These are phyloP conservation scores for Blastobotrys indianensis DNA, from an alignment of 1,139 yeast genomes.

Conservation along the genomic window DNA sequence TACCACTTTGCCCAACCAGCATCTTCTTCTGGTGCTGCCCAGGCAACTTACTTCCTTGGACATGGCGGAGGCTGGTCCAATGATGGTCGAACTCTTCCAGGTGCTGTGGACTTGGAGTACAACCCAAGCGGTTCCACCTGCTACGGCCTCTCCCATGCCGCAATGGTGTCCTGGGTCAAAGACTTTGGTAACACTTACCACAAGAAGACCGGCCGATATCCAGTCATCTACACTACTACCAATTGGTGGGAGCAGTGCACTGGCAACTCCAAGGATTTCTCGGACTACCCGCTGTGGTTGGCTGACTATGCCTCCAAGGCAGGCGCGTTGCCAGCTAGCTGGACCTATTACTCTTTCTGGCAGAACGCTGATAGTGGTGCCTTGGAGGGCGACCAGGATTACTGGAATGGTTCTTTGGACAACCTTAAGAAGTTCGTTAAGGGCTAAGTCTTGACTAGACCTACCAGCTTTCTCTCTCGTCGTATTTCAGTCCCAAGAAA, in stretches of 20 bases:
- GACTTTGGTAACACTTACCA: slow-evolving; percentile 1
- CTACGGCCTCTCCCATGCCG: slow-evolving; percentile 1
- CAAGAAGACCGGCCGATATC: slow-evolving; percentile 1
- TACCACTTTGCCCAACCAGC: slow-evolving; percentile 6
- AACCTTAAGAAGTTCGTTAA: slow-evolving; percentile 1
- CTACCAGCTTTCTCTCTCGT: too few relatives aligned
- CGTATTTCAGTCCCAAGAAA: too few relatives aligned
- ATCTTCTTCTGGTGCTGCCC: not conserved
- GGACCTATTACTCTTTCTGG: slow-evolving; percentile 3
- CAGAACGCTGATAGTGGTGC: slow-evolving; percentile 1
- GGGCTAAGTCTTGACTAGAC: not conserved
- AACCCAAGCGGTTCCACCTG: slow-evolving; percentile 1
- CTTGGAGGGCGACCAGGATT: slow-evolving; percentile 2
- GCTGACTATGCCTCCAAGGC: slow-evolving; percentile 1
- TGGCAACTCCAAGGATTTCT: not conserved
- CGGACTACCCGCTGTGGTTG: slow-evolving; percentile 2
- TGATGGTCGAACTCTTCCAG: slow-evolving; percentile 3
- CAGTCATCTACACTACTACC: slow-evolving; percentile 3
- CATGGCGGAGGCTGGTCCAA: slow-evolving; percentile 4
- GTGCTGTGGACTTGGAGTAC: slow-evolving; percentile 3
- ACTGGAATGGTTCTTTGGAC: not conserved
- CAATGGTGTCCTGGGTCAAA: slow-evolving; percentile 4
- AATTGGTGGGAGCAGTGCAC: slow-evolving; percentile 5
- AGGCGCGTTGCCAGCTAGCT: slow-evolving; percentile 1
- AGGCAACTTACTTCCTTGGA: not conserved